Evolutionary conservation across 2,329 filamentous ascomycete species (phyloP), one percentile per base, ranked within the genome.

Genomic region (Ophiostoma populinum): DNA sequence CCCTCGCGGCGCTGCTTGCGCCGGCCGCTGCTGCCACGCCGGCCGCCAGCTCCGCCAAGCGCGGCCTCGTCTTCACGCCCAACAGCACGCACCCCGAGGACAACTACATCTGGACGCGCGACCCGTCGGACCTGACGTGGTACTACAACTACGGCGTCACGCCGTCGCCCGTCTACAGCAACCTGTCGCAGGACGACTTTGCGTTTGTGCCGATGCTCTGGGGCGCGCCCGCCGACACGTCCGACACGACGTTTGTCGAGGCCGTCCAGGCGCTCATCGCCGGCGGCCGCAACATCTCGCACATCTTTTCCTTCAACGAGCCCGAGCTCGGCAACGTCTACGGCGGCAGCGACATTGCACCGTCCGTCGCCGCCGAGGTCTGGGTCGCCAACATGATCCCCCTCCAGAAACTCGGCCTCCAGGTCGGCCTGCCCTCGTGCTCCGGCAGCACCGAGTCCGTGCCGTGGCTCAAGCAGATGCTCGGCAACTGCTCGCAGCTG

Each of bases 191-290:
- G 45, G 56, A 59, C 11, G 53, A 62, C 11, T 70, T 87, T 45
- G 65, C 80, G 51, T 90, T 82, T 52, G 73, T 87, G 2, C 80
- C 81, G 34, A 83, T 85, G 80, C 67, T 85, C 40, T 87, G 76
- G 75, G 78, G 78, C 21, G 58, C 68, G 8, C 56, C 59, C 4
- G 40, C 53, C 0, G 49, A 62, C 38, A 51, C 57, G 19, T 56
- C 60, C 37, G 63, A 69, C 48, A 72, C 65, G 0, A 58, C 62
- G 1, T 86, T 86, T 52, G 60, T 74, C 26, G 55, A 63, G 37
- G 57, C 63, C 2, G 67, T 87, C 25, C 65, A 61, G 45, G 42
- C 46, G 1, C 59, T 75, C 34, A 62, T 81, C 36, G 45, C 58
- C 30, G 45, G 52, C 25, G 63, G 63, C 6, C 52, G 57, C 43